Conservation (phyloP, 805 yeast genomes). For the Kuraishia cidri region DNA sequence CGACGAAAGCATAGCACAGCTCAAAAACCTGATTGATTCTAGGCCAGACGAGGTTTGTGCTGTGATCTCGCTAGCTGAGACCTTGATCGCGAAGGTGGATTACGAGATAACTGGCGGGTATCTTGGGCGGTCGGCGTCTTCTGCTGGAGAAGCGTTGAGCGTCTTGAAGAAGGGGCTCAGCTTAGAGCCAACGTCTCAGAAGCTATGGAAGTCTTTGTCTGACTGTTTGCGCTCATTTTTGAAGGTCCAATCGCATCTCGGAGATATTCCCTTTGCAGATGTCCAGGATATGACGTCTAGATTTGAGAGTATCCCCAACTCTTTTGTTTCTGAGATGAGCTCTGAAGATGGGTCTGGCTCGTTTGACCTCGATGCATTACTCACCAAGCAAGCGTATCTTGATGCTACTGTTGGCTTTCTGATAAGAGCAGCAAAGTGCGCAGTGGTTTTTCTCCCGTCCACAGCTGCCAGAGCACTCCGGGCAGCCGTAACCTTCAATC, state of each 20-base stretch:
- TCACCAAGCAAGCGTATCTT: slow-evolving; percentile 7
- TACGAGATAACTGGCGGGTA: slow-evolving; percentile 50
- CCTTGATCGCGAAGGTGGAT: slow-evolving; percentile 44
- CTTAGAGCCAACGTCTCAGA: slow-evolving; percentile 28
- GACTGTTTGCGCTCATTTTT: slow-evolving; percentile 24
- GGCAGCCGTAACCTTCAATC: slow-evolving; percentile 52
- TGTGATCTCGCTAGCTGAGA: slow-evolving; percentile 45
- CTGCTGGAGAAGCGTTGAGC: slow-evolving; percentile 26
- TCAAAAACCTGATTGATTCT: slow-evolving; percentile 29
- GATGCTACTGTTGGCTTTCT: slow-evolving; percentile 30
- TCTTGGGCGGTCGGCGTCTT: slow-evolving; percentile 54
- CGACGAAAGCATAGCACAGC: slow-evolving; percentile 43
- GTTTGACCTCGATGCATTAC: slow-evolving; percentile 2
- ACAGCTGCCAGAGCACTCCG: slow-evolving; percentile 37
- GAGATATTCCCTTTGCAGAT: neutral
- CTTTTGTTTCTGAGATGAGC: neutral
- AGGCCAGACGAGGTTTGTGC: slow-evolving; percentile 42
- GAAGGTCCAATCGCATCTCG: neutral
- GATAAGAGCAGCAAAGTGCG: slow-evolving; percentile 38
- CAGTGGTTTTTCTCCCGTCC: neutral
- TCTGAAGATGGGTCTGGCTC: neutral
- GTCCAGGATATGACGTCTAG: neutral
- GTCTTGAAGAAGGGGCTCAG: slow-evolving; percentile 8
- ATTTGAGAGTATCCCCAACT: slow-evolving; percentile 5
- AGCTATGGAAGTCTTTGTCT: slow-evolving; percentile 59